Conservation (phyloP, 331 rosid species). For the Phaseolus coccineus region DNA sequence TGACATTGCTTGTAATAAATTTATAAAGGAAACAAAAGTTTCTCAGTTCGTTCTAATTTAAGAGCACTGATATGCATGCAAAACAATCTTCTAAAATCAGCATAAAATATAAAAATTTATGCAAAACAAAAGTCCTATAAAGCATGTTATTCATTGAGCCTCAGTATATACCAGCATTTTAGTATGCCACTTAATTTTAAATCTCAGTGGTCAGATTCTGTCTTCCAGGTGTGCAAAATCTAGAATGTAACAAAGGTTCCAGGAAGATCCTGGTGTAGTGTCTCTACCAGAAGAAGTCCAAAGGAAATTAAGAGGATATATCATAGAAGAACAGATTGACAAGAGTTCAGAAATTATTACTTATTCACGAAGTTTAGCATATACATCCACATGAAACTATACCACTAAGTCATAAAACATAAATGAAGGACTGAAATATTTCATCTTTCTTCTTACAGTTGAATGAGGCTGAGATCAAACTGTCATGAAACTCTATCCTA, state of each 20-base stretch:
- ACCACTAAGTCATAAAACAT: conserved; percentile 56
- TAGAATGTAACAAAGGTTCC: conserved; percentile 33
- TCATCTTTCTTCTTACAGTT: conserved; percentile 73
- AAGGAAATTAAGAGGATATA: conserved; percentile 29
- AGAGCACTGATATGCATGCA: conserved; percentile 34
- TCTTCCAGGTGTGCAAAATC: conserved; percentile 37
- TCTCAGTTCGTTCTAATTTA: conserved; percentile 34
- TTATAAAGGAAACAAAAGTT: conserved; percentile 46
- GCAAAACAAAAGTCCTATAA: conserved; percentile 19
- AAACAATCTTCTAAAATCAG: conserved; percentile 39
- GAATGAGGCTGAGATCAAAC: conserved; percentile 53
- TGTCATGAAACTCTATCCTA: conserved; percentile 56
- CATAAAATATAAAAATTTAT: conserved; percentile 13
- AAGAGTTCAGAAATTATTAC: conserved; percentile 44
- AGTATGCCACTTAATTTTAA: conserved; percentile 39
- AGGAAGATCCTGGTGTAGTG: conserved; percentile 30
- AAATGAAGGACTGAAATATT: conserved; percentile 51
- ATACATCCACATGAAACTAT: conserved; percentile 54
- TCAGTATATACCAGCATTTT: conserved; percentile 33
- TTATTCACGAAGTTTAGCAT: conserved; percentile 54
- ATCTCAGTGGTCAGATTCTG: conserved; percentile 38
- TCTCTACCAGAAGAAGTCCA: conserved; percentile 37
- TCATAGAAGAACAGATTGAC: conserved; percentile 38
- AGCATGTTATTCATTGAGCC: conserved; percentile 24
- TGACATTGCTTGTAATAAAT: conserved; percentile 30